Percentiles rank a stretch among this genome's conserved stretches.
Evolutionary conservation across 495 filamentous ascomycete species (phyloP).

Genomic region (Xeromyces bisporus): DNA sequence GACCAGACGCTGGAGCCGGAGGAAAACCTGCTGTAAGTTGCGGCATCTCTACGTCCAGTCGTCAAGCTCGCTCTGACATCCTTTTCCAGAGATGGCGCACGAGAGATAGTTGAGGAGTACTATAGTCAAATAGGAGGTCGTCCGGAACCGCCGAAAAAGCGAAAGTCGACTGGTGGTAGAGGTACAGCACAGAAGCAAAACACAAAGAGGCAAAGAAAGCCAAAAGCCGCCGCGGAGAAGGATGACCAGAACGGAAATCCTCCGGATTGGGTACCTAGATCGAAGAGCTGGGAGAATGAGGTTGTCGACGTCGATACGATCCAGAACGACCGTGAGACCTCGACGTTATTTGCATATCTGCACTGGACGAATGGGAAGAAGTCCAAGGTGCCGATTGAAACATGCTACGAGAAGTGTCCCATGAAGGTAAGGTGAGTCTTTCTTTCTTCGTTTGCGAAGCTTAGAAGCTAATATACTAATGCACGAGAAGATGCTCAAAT

Average conservation of each 20-base stretch:
- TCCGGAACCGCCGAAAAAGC: slow-evolving; percentile 21
- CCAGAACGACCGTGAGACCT: slow-evolving; percentile 26
- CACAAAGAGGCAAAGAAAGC: slow-evolving; percentile 12
- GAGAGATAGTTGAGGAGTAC: slow-evolving; percentile 38
- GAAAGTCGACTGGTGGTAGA: slow-evolving; percentile 23
- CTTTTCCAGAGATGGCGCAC: slow-evolving; percentile 30
- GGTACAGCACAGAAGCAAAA: slow-evolving; percentile 7
- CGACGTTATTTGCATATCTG: slow-evolving; percentile 31
- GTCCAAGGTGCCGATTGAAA: slow-evolving; percentile 19
- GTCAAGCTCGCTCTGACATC: slow-evolving; percentile 1
- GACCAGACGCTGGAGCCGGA: slow-evolving; percentile 48
- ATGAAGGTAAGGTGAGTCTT: slow-evolving; percentile 10
- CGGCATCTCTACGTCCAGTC: neutral
- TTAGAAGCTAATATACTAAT: no score
- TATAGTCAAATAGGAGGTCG: slow-evolving; percentile 39
- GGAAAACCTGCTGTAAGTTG: slow-evolving; percentile 32
- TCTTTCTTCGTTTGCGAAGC: neutral
- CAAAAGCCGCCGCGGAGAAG: slow-evolving; percentile 9
- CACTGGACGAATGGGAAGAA: slow-evolving; percentile 37
- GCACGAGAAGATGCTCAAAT: slow-evolving; percentile 23
- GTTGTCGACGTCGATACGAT: slow-evolving; percentile 40
- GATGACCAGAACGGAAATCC: slow-evolving; percentile 8
- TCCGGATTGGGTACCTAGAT: slow-evolving; percentile 29
- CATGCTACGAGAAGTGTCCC: slow-evolving; percentile 27
- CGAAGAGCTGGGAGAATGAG: slow-evolving; percentile 40